phyloP scores from a whole-genome alignment of 495 filamentous ascomycete genomes.

The Hyaloscypha variabilis region DNA sequence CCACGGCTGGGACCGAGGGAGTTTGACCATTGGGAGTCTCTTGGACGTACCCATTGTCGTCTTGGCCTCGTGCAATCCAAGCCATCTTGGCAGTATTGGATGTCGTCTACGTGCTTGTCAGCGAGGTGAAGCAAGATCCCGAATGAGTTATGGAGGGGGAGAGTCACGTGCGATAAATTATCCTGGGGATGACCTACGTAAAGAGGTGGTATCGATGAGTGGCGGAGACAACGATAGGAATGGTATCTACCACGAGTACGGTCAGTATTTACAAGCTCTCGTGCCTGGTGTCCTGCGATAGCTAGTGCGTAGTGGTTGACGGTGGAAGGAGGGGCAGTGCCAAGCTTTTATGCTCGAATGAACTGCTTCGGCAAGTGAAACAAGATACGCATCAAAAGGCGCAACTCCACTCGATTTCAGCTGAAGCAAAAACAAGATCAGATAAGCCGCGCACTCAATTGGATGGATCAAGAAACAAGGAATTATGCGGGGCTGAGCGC shows the following conservation, averaged over 20 bases:
- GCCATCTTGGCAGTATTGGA: constrained; percentile 10
- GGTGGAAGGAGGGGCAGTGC: not conserved
- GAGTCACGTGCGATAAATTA: not conserved
- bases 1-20: constrained; percentile 31
- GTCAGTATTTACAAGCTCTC: no score
- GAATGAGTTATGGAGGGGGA: not conserved
- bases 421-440: no score
- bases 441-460: no score
- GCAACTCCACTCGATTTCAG: not conserved
- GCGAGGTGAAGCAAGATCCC: not conserved
- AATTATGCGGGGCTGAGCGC: not conserved
- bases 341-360: not conserved
- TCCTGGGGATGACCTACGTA: not conserved
- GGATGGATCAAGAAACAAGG: not conserved
- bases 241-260: no score
- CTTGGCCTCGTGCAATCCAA: constrained; percentile 19
- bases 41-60: constrained; percentile 22
- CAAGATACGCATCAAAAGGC: not conserved
- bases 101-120: not conserved
- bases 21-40: constrained; percentile 27
- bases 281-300: not conserved
- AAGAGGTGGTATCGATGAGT: no score
- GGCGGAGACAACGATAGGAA: no score
- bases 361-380: not conserved
- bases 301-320: not conserved